Conservation (phyloP, 345 rosid genomes). For the Anacardium occidentale region DNA sequence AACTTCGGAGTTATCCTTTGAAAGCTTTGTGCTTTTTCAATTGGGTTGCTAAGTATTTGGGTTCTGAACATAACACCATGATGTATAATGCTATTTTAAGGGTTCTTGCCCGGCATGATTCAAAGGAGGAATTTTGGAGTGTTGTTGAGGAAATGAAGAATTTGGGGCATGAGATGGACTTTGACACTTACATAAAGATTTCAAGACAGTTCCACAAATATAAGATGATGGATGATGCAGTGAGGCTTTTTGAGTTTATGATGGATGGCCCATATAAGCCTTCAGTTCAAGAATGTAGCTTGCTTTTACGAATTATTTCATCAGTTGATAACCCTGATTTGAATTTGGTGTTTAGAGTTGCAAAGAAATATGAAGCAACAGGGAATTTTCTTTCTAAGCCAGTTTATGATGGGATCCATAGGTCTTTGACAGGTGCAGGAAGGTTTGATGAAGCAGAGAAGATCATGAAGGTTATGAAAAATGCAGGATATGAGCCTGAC, state of each 20-base stretch:
- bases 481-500: conserved; percentile 72
- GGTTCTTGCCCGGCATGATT: conserved; percentile 60
- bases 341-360: conserved; percentile 65
- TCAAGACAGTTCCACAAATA: conserved; percentile 73
- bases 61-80: conserved; percentile 42
- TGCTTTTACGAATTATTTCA: conserved; percentile 58
- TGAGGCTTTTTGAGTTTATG: conserved; percentile 80
- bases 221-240: conserved; percentile 66
- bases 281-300: conserved; percentile 58
- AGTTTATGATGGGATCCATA: conserved; percentile 75
- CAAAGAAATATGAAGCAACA: conserved; percentile 49
- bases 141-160: conserved; percentile 64
- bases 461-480: conserved; percentile 54
- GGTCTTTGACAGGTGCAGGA: conserved; percentile 61
- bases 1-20: conserved; percentile 48
- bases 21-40: conserved; percentile 54
- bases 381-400: conserved; percentile 63
- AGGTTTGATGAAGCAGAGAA: conserved; percentile 70
- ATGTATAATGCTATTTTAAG: conserved; percentile 63
- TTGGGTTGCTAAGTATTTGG: conserved; percentile 44
- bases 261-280: conserved; percentile 88
- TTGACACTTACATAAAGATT: conserved; percentile 69
- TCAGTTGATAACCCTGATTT: conserved; percentile 45
- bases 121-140: conserved; percentile 67
- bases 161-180: conserved; percentile 59